These are phyloP conservation scores for Pistacia vera DNA, from an alignment of 345 rosid genomes.

Conservation along the genomic window DNA sequence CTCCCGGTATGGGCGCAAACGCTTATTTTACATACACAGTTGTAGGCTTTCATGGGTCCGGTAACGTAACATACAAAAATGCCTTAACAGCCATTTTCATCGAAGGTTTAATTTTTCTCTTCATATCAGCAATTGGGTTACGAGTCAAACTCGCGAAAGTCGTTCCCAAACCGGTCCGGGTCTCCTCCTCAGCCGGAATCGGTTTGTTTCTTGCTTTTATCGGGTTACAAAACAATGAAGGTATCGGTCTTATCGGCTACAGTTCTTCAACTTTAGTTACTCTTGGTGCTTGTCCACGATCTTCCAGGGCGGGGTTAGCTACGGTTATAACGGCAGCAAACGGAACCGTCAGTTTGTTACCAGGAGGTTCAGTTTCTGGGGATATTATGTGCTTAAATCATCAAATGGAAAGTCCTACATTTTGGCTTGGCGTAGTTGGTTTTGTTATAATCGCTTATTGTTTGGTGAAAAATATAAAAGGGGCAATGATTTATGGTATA, in stretches of 20 bases:
- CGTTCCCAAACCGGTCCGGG: conserved; percentile 21
- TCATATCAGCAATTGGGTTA: conserved; percentile 21
- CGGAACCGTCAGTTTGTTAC: conserved; percentile 40
- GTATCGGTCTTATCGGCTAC: conserved; percentile 29
- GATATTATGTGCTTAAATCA: conserved; percentile 37
- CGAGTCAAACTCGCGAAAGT: conserved; percentile 23
- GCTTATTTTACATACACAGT: conserved; percentile 32
- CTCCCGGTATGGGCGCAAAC: conserved; percentile 30
- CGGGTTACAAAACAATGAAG: conserved; percentile 28
- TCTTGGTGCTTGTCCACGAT: conserved; percentile 11
- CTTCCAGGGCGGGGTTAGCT: conserved; percentile 26
- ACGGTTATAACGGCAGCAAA: conserved; percentile 44
- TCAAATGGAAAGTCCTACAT: conserved; percentile 52
- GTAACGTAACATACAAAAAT: conserved; percentile 22
- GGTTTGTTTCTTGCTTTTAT: conserved; percentile 29
- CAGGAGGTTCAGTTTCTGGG: conserved; percentile 38
- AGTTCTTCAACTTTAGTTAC: conserved; percentile 28
- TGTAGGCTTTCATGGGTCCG: conserved; percentile 32
- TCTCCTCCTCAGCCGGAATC: conserved; percentile 22
- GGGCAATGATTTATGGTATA: conserved; percentile 52
- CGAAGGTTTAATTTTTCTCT: conserved; percentile 31
- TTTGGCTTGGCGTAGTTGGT: conserved; percentile 58
- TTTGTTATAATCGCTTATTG: conserved; percentile 57
- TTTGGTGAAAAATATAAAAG: conserved; percentile 45
- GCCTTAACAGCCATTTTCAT: conserved; percentile 30